Conservation (phyloP, 768 basidiomycete genomes). For the Tremella fuciformis region DNA sequence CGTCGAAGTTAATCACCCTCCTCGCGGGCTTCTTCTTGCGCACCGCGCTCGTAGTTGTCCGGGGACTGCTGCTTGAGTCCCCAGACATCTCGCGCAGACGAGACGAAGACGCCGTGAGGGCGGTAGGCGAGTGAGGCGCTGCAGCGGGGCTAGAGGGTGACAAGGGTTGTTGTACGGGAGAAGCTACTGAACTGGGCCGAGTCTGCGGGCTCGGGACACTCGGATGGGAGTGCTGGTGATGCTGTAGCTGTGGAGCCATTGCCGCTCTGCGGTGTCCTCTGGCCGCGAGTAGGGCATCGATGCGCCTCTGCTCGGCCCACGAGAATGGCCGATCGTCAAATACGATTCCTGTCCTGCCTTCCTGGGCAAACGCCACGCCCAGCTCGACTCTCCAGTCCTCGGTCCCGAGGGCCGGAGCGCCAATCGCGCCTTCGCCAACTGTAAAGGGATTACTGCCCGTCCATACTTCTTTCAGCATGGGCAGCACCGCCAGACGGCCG, state of each 20-base stretch:
- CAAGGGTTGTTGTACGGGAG: too few species aligned
- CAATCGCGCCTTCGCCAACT: slow-evolving; percentile 51
- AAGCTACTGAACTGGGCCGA: not conserved
- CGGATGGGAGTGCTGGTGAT: too few species aligned
- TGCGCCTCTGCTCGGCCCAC: slow-evolving; percentile 44
- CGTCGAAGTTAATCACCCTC: slow-evolving; percentile 34
- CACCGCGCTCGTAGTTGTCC: slow-evolving; percentile 1
- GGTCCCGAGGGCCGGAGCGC: slow-evolving; percentile 50
- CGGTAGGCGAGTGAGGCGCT: too few species aligned
- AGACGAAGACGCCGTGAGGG: not conserved
- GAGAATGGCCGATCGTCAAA: slow-evolving; percentile 62
- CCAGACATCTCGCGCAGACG: slow-evolving; percentile 1
- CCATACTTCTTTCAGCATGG: slow-evolving; percentile 76
- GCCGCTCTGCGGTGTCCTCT: slow-evolving; percentile 8
- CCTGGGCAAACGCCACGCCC: slow-evolving; percentile 79
- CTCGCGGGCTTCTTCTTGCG: slow-evolving; percentile 30
- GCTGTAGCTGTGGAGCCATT: too few species aligned
- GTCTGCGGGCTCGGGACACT: not conserved
- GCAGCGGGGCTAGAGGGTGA: too few species aligned
- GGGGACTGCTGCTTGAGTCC: not conserved
- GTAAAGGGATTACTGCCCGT: slow-evolving; percentile 71
- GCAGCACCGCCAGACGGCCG: slow-evolving; percentile 73
- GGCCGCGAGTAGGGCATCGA: slow-evolving; percentile 22
- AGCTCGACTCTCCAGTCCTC: slow-evolving; percentile 71
- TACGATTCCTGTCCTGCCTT: slow-evolving; percentile 65